phyloP scores from a whole-genome alignment of 2,329 filamentous ascomycete species.

The Talaromyces rugulosus region DNA sequence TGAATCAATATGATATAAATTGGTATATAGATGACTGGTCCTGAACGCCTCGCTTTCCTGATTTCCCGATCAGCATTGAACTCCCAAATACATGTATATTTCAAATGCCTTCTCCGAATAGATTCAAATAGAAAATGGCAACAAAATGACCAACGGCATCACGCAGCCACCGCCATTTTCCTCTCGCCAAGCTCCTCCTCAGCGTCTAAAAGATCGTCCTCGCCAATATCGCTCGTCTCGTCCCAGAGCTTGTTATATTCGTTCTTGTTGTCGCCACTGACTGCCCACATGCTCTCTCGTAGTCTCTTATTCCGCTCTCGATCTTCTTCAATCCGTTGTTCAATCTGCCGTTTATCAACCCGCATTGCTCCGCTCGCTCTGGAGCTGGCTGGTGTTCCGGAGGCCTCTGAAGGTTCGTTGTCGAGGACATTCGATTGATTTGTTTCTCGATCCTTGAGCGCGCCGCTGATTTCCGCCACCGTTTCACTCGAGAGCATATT shows the following conservation, averaged over 20 bases:
- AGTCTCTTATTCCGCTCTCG: conserved; percentile 88
- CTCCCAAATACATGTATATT: neutral
- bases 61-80: neutral
- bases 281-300: conserved; percentile 89
- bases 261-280: conserved; percentile 60
- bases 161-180: conserved; percentile 34
- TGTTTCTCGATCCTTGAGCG: conserved; percentile 73
- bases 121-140: neutral
- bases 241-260: conserved; percentile 84
- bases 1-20: neutral
- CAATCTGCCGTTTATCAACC: conserved; percentile 81
- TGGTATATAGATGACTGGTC: neutral
- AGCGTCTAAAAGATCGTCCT: conserved; percentile 76
- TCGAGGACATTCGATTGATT: conserved; percentile 57
- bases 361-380: conserved; percentile 40
- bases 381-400: conserved; percentile 24
- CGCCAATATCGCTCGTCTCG: conserved; percentile 78
- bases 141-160: neutral
- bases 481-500: conserved; percentile 69
- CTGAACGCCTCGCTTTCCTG: neutral
- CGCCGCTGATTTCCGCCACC: conserved; percentile 75
- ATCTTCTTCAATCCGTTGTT: conserved; percentile 96
- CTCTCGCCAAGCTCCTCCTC: conserved; percentile 66
- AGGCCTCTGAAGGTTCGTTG: conserved; percentile 31
- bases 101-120: neutral